A percentile compares a stretch with the other conserved stretches of the same genome.
These are phyloP conservation scores for Globisporangium ultimum DNA, from an alignment of 352 stramenopile species.

Conservation along the genomic window DNA sequence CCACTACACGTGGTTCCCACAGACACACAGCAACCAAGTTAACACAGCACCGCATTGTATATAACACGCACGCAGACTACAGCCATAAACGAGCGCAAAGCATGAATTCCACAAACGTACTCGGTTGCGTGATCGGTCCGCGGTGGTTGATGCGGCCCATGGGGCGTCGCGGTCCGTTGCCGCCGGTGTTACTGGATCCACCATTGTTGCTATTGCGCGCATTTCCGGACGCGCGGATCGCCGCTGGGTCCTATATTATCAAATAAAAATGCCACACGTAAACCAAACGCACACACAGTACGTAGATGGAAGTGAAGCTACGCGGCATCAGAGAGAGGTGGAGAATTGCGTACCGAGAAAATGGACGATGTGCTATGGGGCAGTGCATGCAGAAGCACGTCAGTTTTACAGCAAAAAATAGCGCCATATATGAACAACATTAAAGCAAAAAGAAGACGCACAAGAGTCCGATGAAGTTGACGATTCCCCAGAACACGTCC, in stretches of 20 bases:
- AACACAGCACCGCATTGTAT: not conserved
- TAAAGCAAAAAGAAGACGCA: constrained; percentile 24
- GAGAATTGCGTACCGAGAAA: constrained; percentile 44
- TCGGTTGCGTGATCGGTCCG: constrained; percentile 52
- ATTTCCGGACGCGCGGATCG: constrained; percentile 19
- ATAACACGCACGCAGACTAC: not conserved
- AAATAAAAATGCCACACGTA: constrained; percentile 1
- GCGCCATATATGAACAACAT: not conserved
- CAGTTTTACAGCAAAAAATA: not conserved
- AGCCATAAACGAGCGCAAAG: too few relatives aligned
- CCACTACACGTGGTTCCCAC: constrained; percentile 25
- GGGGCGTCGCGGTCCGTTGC: constrained; percentile 34
- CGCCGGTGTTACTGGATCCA: not conserved
- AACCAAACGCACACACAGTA: not conserved
- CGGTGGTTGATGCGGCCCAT: constrained; percentile 59
- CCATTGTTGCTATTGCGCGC: constrained; percentile 7
- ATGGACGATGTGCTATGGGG: constrained; percentile 38
- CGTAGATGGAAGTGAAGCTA: not conserved
- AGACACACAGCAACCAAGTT: not conserved
- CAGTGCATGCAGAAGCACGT: not conserved
- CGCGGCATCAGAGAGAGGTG: not conserved
- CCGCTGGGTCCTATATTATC: constrained; percentile 39
- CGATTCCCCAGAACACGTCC: constrained; percentile 64
- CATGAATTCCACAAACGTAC: constrained; percentile 20
- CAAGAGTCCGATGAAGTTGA: constrained; percentile 80